Base-by-base conservation (phyloP, 805 yeast genomes). In the Starmerella ratchasimensis region DNA sequence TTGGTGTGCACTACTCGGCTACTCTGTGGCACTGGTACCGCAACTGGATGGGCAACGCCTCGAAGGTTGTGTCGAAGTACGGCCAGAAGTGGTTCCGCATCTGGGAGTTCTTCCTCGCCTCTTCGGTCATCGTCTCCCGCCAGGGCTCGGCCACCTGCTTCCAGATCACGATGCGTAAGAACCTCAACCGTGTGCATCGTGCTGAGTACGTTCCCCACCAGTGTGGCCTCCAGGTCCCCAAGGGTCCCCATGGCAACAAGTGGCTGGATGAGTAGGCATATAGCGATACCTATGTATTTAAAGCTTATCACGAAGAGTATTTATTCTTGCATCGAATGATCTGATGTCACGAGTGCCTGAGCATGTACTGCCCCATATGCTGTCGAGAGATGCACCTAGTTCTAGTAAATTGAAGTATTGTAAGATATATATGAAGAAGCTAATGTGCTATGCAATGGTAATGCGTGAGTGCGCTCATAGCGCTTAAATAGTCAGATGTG, bases 11-110 rank as follows among this genome's bases (percentile, higher is more conserved):
- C 58, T 83, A 83, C 67, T 80, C 93, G 37, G 82, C 86, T 31
- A 83, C 95, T 41, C 64, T 83, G 54, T 81, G 86, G 82, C 74
- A 77, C 63, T 83, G 95, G 95, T 84, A 84, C 72, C 66, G 88
- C 60, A 83, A 83, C 73, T 83, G 95, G 95, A 56, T 80, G 54
- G 76, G 76, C 43, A 82, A 83, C 72, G 72, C 71, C 63, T 86
- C 80, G 35, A 66, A 72, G 56, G 82, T 72, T 45, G 65, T 75
- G 43, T 69, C 71, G 65, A 81, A 80, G 65, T 83, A 83, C 55
- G 95, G 95, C 53, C 60, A 70, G 50, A 78, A 76, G 64, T 83
- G 94, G 94, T 84, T 67, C 65, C 75, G 90, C 61, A 82, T 82
- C 61, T 83, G 94, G 94, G 93, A 81, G 64, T 82, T 62, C 68